Conservation (phyloP, 495 filamentous ascomycete genomes). For the Aspergillus sclerotiicarbonarius region DNA sequence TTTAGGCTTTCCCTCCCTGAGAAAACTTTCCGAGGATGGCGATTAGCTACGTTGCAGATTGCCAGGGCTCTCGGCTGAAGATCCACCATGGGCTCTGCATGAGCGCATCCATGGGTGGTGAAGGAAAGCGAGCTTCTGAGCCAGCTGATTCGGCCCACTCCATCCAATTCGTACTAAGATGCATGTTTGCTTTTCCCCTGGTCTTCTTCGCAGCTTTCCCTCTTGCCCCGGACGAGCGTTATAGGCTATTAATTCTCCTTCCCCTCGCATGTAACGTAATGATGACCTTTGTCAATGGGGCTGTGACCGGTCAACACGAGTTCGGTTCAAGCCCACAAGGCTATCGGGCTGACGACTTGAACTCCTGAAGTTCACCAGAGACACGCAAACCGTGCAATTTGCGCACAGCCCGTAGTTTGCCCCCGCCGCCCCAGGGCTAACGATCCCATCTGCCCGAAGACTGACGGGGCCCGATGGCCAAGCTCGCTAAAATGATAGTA, state of each 20-base stretch:
- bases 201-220: too few relatives aligned
- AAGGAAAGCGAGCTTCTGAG: not conserved
- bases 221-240: not conserved
- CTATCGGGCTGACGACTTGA: not conserved
- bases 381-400: not conserved
- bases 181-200: not conserved
- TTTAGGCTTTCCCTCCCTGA: too few relatives aligned
- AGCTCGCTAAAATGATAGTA: not conserved
- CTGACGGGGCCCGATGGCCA: not conserved
- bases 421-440: not conserved
- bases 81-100: not conserved
- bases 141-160: not conserved
- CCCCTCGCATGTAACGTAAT: slow-evolving; percentile 1
- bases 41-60: slow-evolving; percentile 1
- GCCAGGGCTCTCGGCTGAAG: slow-evolving; percentile 1
- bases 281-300: not conserved
- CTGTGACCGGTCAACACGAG: slow-evolving; percentile 1
- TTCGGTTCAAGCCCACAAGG: not conserved
- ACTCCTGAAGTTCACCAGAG: not conserved
- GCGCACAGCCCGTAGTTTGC: not conserved
- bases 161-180: not conserved
- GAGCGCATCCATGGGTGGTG: not conserved
- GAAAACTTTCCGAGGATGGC: not conserved
- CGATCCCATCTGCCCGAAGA: not conserved
- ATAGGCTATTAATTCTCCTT: not conserved